These are phyloP conservation scores for Obelidium mucronatum DNA, from an alignment of 192 early-diverging fungal species.

Conservation along the genomic window DNA sequence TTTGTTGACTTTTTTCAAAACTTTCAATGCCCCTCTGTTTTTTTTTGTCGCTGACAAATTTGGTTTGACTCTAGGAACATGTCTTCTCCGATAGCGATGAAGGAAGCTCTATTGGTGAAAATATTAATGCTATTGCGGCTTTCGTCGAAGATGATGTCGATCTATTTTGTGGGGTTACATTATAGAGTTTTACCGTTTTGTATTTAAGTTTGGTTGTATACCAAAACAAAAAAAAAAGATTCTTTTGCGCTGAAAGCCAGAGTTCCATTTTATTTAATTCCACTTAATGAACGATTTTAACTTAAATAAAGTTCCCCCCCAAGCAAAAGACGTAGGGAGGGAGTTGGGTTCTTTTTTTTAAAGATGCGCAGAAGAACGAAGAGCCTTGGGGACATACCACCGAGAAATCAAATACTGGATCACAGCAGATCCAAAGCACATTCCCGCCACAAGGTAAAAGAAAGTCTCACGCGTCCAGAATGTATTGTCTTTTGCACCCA, in stretches of 20 bases:
- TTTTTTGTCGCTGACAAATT: background rate
- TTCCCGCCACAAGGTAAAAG: conserved; percentile 45
- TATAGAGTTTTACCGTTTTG: too few species aligned
- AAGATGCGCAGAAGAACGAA: conserved; percentile 27
- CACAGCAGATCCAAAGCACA: conserved; percentile 41
- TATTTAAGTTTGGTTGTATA: too few species aligned
- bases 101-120: background rate
- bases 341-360: background rate
- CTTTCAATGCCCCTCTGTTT: too few species aligned
- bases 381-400: conserved; percentile 55
- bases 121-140: background rate
- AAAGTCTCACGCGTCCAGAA: conserved; percentile 21
- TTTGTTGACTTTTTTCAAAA: background rate
- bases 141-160: background rate
- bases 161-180: too few species aligned
- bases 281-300: too few species aligned
- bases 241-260: too few species aligned
- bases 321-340: background rate
- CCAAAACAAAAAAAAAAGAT: too few species aligned
- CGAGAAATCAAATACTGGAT: conserved; percentile 53
- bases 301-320: too few species aligned
- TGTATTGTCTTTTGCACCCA: conserved; percentile 17
- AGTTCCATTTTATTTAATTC: too few species aligned
- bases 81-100: background rate
- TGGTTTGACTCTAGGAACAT: background rate